A percentile compares a stretch with the other conserved stretches of the same genome.
phyloP scores from a whole-genome alignment of 2,329 filamentous ascomycete genomes.

The Neospermospora avenae region DNA sequence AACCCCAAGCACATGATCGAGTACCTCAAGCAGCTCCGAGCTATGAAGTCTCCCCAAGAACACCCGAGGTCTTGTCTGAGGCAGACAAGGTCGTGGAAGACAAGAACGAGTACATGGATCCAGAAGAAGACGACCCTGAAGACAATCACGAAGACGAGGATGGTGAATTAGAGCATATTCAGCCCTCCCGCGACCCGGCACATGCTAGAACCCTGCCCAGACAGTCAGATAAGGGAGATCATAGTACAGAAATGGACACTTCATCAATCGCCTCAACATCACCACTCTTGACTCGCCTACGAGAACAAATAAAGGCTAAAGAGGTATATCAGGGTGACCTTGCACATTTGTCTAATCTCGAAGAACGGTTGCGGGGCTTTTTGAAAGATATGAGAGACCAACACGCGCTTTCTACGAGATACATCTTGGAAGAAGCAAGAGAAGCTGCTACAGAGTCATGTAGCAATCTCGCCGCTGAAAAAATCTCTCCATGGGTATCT shows the following conservation, averaged over 20 bases:
- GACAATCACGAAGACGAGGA: neutral
- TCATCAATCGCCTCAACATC: slow-evolving; percentile 5
- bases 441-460: neutral
- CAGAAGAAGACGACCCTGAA: neutral
- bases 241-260: neutral
- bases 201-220: neutral
- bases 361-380: slow-evolving; percentile 12
- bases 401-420: slow-evolving; percentile 19
- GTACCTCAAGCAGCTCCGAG: too few relatives aligned
- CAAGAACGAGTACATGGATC: neutral
- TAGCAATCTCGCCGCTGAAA: slow-evolving; percentile 13
- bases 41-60: too few relatives aligned
- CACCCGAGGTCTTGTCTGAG: too few relatives aligned
- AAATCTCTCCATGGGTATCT: slow-evolving; percentile 24
- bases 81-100: neutral
- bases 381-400: slow-evolving; percentile 16
- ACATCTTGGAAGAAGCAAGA: slow-evolving; percentile 20
- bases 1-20: too few relatives aligned
- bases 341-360: neutral
- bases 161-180: neutral
- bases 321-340: neutral
- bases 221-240: neutral
- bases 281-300: neutral
- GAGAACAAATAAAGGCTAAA: neutral
- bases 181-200: neutral